Evolutionary conservation across 805 yeast genomes (phyloP).

Genomic region (Candida krabiensis): DNA sequence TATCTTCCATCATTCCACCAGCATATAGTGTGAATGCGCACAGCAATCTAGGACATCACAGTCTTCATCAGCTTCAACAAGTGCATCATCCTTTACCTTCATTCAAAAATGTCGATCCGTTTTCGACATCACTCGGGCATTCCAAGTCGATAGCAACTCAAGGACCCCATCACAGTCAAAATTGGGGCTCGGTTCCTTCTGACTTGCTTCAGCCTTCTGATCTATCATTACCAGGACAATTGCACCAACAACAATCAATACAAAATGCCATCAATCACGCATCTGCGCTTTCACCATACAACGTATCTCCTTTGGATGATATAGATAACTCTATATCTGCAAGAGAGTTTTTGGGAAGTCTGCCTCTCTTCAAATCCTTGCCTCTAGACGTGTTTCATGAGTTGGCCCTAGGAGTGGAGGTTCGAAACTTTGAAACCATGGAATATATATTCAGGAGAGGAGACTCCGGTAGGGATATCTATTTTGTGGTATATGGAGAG

Average conservation of each 20-base stretch:
- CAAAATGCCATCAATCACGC: too few species aligned
- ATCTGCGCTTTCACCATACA: not conserved
- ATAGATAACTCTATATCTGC: conserved; percentile 55
- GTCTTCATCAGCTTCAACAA: not conserved
- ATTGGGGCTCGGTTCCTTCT: not conserved
- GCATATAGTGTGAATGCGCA: not conserved
- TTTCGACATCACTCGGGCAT: not conserved
- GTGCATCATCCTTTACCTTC: not conserved
- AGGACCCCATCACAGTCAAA: too few species aligned
- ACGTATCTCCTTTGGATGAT: conserved; percentile 26
- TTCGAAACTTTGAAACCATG: conserved; percentile 51
- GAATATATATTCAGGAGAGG: conserved; percentile 62
- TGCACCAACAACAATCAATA: too few species aligned
- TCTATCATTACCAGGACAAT: not conserved
- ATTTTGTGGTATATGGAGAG: conserved; percentile 65
- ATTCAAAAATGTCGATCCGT: not conserved
- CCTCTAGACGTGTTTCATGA: conserved; percentile 62
- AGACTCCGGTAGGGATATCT: conserved; percentile 62
- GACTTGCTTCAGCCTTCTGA: not conserved
- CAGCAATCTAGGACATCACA: not conserved
- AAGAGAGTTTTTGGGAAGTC: conserved; percentile 54
- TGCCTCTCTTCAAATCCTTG: conserved; percentile 58
- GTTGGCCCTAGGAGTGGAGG: conserved; percentile 63
- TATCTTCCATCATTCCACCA: conserved; percentile 7
- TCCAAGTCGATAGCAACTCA: not conserved